These are phyloP conservation scores for Coemansia sp. DNA, from an alignment of 192 early-diverging fungal genomes.

Conservation along the genomic window DNA sequence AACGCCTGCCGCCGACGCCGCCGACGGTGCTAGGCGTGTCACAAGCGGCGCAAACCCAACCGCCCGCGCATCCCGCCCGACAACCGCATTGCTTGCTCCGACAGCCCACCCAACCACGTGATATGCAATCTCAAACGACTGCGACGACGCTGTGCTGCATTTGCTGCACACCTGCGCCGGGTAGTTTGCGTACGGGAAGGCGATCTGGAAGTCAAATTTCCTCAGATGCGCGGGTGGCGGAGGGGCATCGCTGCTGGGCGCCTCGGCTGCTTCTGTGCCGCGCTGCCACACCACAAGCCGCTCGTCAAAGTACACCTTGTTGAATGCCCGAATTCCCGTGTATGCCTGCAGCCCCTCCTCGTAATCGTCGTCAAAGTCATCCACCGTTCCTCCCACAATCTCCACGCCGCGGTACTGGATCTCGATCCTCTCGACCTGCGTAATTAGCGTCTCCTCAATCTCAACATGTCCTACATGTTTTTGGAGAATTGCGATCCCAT, in stretches of 20 bases:
- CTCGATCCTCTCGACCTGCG: constrained; percentile 19
- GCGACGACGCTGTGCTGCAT: constrained; percentile 36
- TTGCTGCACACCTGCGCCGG: constrained; percentile 30
- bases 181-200: constrained; percentile 46
- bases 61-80: constrained; percentile 4
- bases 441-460: constrained; percentile 16
- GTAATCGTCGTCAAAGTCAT: constrained; percentile 37
- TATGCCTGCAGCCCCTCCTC: constrained; percentile 20
- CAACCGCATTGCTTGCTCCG: background rate
- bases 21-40: constrained; percentile 7
- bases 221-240: background rate
- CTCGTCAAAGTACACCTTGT: constrained; percentile 51
- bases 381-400: constrained; percentile 44
- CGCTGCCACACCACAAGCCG: constrained; percentile 41
- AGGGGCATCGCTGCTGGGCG: background rate
- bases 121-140: constrained; percentile 51
- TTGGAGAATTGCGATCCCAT: constrained; percentile 1
- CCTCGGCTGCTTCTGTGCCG: background rate
- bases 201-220: constrained; percentile 32
- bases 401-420: constrained; percentile 49
- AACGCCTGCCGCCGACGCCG: background rate
- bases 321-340: constrained; percentile 44
- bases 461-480: constrained; percentile 31
- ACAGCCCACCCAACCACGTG: constrained; percentile 34
- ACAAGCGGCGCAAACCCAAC: constrained; percentile 30